Base-by-base conservation (phyloP, 2,329 filamentous ascomycete species). In the Periconia macrospinosa region DNA sequence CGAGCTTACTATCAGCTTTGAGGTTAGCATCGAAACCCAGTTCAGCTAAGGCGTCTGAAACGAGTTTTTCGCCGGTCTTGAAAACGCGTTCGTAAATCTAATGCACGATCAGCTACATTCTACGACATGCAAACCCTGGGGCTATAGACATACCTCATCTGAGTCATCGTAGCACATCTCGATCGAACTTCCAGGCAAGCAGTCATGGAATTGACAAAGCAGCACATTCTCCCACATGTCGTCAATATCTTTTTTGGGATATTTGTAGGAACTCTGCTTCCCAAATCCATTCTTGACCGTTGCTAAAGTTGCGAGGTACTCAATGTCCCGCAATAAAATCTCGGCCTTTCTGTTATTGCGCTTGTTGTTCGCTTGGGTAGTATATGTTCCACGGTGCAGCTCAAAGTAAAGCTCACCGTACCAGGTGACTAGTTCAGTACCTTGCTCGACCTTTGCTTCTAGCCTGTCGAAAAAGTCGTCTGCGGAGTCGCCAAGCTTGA, bases 91-190 rank as follows among this genome's bases (percentile, higher is more conserved):
- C 88, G 69, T 99, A 99, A 7, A 96, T 81, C 72, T 78, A 49
- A 1, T 2, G 3, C 18, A 20, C 0, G 11, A 46, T 75, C 40
- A 75, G 66, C 33, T 50, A n/a, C 33, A 47, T 14, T n/a, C 17
- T n/a, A 3, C 3, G 17, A 14, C 23, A 27, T 27, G 23, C 6
- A 2, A 7, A 6, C 3, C 3, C 2, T 10, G 14, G 11, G 15
- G 11, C 5, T 13, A 13, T 10, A 14, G 19, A 58, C 70, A 46
- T 62, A 79, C 77, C 82, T 92, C 84, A 69, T 96, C 89, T 2
- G 92, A 96, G 70, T 99, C 94, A 71, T 96, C 91, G 66, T 97
- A 97, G 74, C 92, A 96, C 92, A 97, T 97, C 73, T 95, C 92
- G 64, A 99, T 97, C 33, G 86, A 90, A 70, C 91, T 97, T 52